Evolutionary conservation across 23 red algal species (phyloP).

Genomic region (Gracilaria gracilis): DNA sequence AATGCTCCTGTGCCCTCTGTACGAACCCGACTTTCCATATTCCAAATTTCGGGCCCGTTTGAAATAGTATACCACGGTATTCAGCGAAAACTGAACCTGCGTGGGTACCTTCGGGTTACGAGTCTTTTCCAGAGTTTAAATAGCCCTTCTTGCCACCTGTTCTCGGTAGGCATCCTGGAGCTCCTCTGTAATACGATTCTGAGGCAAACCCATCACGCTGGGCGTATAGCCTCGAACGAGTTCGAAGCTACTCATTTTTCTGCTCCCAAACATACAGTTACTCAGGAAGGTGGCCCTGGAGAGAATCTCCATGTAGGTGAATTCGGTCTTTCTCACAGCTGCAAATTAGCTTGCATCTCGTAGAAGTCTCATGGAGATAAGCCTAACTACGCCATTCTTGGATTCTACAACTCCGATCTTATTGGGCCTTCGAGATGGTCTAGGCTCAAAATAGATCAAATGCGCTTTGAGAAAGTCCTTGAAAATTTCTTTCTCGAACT

Average conservation of each 20-base stretch:
- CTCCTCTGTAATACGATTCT: conserved; percentile 8
- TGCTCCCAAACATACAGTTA: conserved; percentile 12
- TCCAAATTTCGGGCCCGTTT: not conserved
- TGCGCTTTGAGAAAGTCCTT: conserved; percentile 3
- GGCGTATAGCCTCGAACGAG: conserved; percentile 26
- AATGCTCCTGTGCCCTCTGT: not conserved
- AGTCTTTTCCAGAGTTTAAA: not conserved
- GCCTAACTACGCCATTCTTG: not conserved
- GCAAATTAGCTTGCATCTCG: conserved; percentile 3
- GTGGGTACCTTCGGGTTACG: not conserved
- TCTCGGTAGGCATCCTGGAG: conserved; percentile 4
- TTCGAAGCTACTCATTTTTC: conserved; percentile 31
- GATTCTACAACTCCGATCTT: conserved; percentile 50
- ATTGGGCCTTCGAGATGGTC: conserved; percentile 36
- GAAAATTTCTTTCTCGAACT: conserved; percentile 32
- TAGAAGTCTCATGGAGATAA: conserved; percentile 2
- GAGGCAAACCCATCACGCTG: not conserved
- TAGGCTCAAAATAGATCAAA: conserved; percentile 34
- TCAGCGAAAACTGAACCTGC: not conserved
- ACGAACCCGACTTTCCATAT: conserved; percentile 21
- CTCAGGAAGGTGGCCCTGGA: conserved; percentile 37
- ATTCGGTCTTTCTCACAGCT: not conserved
- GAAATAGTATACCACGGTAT: not conserved
- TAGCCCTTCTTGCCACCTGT: conserved; percentile 12
- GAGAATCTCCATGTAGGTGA: conserved; percentile 40